A percentile compares a stretch with the other conserved stretches of the same genome.
phyloP scores from a whole-genome alignment of 352 stramenopile species.

The Plasmopara muralis region DNA sequence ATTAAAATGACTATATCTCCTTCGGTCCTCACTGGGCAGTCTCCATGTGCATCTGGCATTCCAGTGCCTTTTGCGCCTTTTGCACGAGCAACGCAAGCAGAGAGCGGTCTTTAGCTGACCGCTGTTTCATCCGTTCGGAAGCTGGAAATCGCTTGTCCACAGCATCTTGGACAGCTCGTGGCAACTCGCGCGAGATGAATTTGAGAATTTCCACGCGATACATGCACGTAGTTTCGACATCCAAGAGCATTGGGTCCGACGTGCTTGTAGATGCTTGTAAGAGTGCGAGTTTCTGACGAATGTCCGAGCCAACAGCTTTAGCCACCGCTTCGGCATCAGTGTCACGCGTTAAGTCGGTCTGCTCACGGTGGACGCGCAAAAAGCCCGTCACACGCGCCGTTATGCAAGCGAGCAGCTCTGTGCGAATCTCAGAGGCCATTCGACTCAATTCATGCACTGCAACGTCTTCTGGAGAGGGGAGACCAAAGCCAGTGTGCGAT shows the following conservation, averaged over 20 bases:
- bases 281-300: slow-evolving; percentile 49
- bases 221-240: slow-evolving; percentile 68
- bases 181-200: slow-evolving; percentile 72
- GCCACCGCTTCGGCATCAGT: slow-evolving; percentile 36
- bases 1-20: background rate
- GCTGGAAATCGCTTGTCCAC: slow-evolving; percentile 57
- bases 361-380: slow-evolving; percentile 44
- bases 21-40: slow-evolving; percentile 22
- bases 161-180: slow-evolving; percentile 60
- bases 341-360: slow-evolving; percentile 18
- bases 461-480: slow-evolving; percentile 34
- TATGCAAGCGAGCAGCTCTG: slow-evolving; percentile 59
- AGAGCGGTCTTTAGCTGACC: slow-evolving; percentile 47
- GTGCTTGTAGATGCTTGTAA: slow-evolving; percentile 28
- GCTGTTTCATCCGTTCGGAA: slow-evolving; percentile 49
- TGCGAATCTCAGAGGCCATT: slow-evolving; percentile 50
- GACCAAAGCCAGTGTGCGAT: slow-evolving; percentile 2
- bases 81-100: slow-evolving; percentile 69
- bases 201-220: slow-evolving; percentile 83
- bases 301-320: slow-evolving; percentile 50
- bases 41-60: slow-evolving; percentile 66
- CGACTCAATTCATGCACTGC: slow-evolving; percentile 60
- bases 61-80: slow-evolving; percentile 63
- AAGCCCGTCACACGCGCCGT: slow-evolving; percentile 60
- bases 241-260: slow-evolving; percentile 26